A percentile compares a stretch with the other conserved stretches of the same genome.
Evolutionary conservation across 768 basidiomycete genomes (phyloP).

Genomic region (Mrakia blollopis): DNA sequence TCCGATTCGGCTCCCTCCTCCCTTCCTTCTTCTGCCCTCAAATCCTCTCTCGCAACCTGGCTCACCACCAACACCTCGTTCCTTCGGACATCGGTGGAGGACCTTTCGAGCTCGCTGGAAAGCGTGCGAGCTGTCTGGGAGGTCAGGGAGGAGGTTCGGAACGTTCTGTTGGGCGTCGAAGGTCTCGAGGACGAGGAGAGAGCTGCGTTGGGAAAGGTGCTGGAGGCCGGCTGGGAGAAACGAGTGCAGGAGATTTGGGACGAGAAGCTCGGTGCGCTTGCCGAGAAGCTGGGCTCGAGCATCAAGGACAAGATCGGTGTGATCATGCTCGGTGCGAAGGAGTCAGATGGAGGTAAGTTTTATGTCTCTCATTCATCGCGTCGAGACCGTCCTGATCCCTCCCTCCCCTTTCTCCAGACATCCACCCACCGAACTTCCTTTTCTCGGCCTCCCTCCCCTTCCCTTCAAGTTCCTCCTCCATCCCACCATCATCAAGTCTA

Average conservation of each 20-base stretch:
- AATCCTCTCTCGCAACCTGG: conserved; percentile 58
- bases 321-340: conserved; percentile 9
- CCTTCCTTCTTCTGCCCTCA: conserved; percentile 50
- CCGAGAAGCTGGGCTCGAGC: conserved; percentile 46
- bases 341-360: conserved; percentile 19
- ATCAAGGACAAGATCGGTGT: conserved; percentile 20
- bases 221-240: conserved; percentile 57
- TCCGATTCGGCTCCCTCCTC: conserved; percentile 41
- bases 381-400: background rate
- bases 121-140: conserved; percentile 67
- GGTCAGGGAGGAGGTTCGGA: conserved; percentile 52
- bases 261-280: conserved; percentile 48
- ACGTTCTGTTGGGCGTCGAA: conserved; percentile 49
- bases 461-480: conserved; percentile 7
- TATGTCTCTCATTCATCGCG: background rate
- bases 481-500: conserved; percentile 16
- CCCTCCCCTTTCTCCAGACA: background rate
- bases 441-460: conserved; percentile 27
- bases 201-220: conserved; percentile 46
- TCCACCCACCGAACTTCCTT: conserved; percentile 17
- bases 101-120: conserved; percentile 50
- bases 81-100: conserved; percentile 32
- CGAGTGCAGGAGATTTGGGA: conserved; percentile 62
- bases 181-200: conserved; percentile 52
- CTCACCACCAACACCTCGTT: conserved; percentile 52